Evolutionary conservation across 1,139 yeast species (phyloP), one percentile per base, ranked within the genome.

Genomic region (Lodderomyces theae): DNA sequence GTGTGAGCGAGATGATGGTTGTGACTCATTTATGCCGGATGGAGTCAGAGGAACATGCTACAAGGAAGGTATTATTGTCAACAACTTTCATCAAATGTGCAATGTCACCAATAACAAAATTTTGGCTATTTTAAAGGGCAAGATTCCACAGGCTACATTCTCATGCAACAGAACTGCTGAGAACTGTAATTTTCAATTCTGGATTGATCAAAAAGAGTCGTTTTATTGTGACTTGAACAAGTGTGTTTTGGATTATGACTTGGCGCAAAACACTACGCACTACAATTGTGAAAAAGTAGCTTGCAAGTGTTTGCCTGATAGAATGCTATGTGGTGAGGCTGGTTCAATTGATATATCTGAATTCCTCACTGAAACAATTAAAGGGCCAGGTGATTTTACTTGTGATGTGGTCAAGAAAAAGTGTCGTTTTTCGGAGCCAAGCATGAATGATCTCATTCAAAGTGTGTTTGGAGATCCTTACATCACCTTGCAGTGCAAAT

Each of bases 291-390:
- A 82, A 29, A 71, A 77, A 13, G 87, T 86, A 26, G 67, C 79
- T 16, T 92, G 98, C 63, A 76, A 84, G 51, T 92, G 98, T 66
- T 69, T 92, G 24, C 96, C 97, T 1, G 97, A 80, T 29, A 74
- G 89, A 52, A 88, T 88, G 94, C 72, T 92, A 8, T 92, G 98
- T 67, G 98, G 98, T 25, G 86, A 88, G 54, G 77, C 79, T 9
- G 97, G 97, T 0, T 88, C 96, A 3, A 89, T 92, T 50, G 98
- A 92, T 62, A 87, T 92, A 34, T 84, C 95, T 1, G 97, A 92
- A 41, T 92, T 94, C 59, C 72, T 92, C 48, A 81, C 92, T 1
- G 95, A 89, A 58, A 86, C 96, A 2, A 89, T 92, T 45, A 69
- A 66, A 39, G 98, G 98, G 2, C 98, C 98, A 0, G 98, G 96